Evolutionary conservation across 805 yeast species (phyloP).

Genomic region (Yamadazyma philogaea): DNA sequence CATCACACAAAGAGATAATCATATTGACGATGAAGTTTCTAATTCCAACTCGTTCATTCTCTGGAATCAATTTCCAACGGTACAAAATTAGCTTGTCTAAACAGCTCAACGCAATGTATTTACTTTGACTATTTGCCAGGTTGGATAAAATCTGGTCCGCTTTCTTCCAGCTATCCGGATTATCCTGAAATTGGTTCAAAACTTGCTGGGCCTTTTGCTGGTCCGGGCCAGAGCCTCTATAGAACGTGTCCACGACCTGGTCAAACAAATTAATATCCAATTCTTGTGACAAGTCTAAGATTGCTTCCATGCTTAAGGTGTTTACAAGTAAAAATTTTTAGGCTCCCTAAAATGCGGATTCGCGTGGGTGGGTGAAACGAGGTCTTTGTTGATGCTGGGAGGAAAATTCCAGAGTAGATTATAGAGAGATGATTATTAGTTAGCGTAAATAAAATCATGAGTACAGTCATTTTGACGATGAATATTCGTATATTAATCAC

Average conservation of each 20-base stretch:
- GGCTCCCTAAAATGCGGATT: slow-evolving; percentile 3
- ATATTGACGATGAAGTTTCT: slow-evolving; percentile 90
- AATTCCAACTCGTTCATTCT: slow-evolving; percentile 85
- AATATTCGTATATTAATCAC: not conserved
- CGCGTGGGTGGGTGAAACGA: not conserved
- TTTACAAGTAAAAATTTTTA: slow-evolving; percentile 9
- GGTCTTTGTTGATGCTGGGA: not conserved
- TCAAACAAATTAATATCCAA: slow-evolving; percentile 79
- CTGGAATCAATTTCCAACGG: slow-evolving; percentile 90
- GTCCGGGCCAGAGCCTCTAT: slow-evolving; percentile 67
- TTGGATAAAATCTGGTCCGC: slow-evolving; percentile 85
- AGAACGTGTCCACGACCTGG: slow-evolving; percentile 80
- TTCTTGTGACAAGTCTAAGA: slow-evolving; percentile 83
- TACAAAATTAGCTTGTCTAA: slow-evolving; percentile 86
- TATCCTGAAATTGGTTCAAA: slow-evolving; percentile 81
- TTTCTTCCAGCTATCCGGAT: slow-evolving; percentile 93
- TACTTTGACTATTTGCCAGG: slow-evolving; percentile 79
- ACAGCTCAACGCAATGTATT: slow-evolving; percentile 87
- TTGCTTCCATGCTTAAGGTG: slow-evolving; percentile 57
- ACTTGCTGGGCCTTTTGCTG: slow-evolving; percentile 70
- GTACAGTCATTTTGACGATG: not conserved
- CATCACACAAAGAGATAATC: slow-evolving; percentile 88
- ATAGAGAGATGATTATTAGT: not conserved
- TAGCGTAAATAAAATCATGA: not conserved
- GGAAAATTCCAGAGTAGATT: not conserved